These are phyloP conservation scores for Zhuliangozyma parablackwelliae DNA, from an alignment of 1,139 yeast genomes.

Conservation along the genomic window DNA sequence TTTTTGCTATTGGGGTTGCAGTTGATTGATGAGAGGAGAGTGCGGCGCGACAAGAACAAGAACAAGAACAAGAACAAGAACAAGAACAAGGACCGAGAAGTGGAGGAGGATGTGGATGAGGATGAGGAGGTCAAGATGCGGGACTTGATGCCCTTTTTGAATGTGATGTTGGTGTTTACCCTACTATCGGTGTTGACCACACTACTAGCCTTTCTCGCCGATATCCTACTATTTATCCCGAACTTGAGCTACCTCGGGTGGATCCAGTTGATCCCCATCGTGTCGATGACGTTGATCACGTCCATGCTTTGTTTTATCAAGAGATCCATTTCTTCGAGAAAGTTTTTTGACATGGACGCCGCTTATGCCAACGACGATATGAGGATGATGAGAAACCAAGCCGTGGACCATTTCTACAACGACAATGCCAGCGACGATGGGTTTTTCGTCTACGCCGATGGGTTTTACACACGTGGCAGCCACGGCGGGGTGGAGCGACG, in stretches of 20 bases:
- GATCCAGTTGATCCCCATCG: constrained; percentile 40
- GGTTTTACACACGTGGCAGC: constrained; percentile 24
- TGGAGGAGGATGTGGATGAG: constrained; percentile 1
- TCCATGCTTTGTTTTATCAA: constrained; percentile 40
- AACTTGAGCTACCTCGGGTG: constrained; percentile 40
- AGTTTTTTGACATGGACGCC: constrained; percentile 30
- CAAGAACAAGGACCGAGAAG: constrained; percentile 13
- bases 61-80: neutral
- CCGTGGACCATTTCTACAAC: constrained; percentile 10
- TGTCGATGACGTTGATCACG: constrained; percentile 31
- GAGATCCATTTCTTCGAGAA: constrained; percentile 34
- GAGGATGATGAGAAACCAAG: constrained; percentile 24
- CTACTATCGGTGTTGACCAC: constrained; percentile 35
- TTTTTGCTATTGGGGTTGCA: constrained; percentile 7
- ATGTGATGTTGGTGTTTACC: constrained; percentile 30
- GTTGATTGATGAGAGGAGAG: constrained; percentile 2
- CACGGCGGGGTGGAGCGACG: constrained; percentile 1
- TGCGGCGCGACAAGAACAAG: neutral
- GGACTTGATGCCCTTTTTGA: constrained; percentile 27
- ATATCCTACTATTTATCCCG: constrained; percentile 38
- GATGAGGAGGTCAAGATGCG: constrained; percentile 7
- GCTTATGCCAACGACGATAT: constrained; percentile 34
- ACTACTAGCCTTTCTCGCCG: constrained; percentile 38
- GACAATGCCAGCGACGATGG: constrained; percentile 44
- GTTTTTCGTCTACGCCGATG: constrained; percentile 42